phyloP scores from a whole-genome alignment of 305 asterid species.

The Nicotiana rustica region DNA sequence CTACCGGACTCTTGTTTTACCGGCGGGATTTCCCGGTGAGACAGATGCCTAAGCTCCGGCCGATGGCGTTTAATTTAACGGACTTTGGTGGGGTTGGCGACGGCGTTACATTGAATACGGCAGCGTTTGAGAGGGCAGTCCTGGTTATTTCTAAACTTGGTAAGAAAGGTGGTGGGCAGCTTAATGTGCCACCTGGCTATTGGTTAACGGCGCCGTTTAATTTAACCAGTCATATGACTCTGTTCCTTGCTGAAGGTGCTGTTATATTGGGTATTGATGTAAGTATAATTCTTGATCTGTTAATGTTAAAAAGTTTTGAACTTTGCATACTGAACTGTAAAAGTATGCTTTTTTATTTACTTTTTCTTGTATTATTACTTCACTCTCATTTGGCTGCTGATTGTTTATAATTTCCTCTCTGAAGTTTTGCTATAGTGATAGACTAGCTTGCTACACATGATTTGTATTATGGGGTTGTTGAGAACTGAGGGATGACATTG shows the following conservation, averaged over 20 bases:
- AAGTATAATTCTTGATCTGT: slow-evolving; percentile 41
- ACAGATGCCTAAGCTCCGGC: slow-evolving; percentile 52
- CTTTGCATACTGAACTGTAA: slow-evolving; percentile 6
- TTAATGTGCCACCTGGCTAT: slow-evolving; percentile 60
- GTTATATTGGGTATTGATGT: slow-evolving; percentile 62
- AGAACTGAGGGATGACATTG: not conserved
- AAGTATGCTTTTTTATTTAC: not conserved
- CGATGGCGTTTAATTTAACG: slow-evolving; percentile 53
- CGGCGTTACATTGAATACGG: slow-evolving; percentile 57
- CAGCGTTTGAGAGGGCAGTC: slow-evolving; percentile 61
- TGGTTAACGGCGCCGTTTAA: slow-evolving; percentile 75
- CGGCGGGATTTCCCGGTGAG: slow-evolving; percentile 40
- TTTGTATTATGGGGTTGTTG: not conserved
- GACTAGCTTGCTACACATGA: slow-evolving; percentile 25
- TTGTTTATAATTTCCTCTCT: not conserved
- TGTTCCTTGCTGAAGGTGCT: slow-evolving; percentile 65
- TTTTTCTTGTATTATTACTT: not conserved
- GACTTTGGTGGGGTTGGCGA: slow-evolving; percentile 73
- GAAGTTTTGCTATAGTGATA: slow-evolving; percentile 11
- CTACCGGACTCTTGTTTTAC: slow-evolving; percentile 35
- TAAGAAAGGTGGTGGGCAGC: slow-evolving; percentile 66
- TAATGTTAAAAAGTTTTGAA: slow-evolving; percentile 11
- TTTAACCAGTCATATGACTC: slow-evolving; percentile 64
- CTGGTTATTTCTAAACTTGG: slow-evolving; percentile 58
- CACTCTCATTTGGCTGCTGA: not conserved